phyloP scores from a whole-genome alignment of 2,329 filamentous ascomycete species.

The Mariannaea elegans region DNA sequence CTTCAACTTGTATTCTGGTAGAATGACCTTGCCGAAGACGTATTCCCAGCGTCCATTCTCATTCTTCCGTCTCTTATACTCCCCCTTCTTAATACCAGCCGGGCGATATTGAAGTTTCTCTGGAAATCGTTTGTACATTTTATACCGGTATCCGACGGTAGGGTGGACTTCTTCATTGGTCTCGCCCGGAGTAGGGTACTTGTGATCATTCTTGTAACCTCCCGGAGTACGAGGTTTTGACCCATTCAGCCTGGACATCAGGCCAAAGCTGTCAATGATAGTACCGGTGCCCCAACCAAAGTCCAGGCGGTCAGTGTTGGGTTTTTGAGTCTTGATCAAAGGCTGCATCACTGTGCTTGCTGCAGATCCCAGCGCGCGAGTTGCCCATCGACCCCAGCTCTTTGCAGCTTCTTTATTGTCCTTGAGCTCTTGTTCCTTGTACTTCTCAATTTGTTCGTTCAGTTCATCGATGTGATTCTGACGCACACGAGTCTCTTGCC shows the following conservation, averaged over 20 bases:
- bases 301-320: slow-evolving; percentile 27
- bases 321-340: slow-evolving; percentile 14
- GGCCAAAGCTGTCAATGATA: slow-evolving; percentile 36
- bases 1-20: background rate
- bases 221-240: slow-evolving; percentile 28
- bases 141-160: slow-evolving; percentile 33
- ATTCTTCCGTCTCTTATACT: background rate
- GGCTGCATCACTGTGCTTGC: slow-evolving; percentile 10
- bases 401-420: slow-evolving; percentile 10
- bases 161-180: slow-evolving; percentile 37
- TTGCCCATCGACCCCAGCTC: slow-evolving; percentile 23
- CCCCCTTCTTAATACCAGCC: background rate
- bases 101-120: background rate
- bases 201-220: slow-evolving; percentile 23
- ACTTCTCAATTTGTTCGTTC: slow-evolving; percentile 24
- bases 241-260: slow-evolving; percentile 25
- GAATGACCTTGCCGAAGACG: background rate
- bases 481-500: slow-evolving; percentile 20
- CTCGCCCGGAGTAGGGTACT: slow-evolving; percentile 2
- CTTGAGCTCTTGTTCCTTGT: background rate
- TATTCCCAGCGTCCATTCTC: background rate
- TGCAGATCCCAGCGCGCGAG: slow-evolving; percentile 18
- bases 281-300: slow-evolving; percentile 37
- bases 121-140: background rate
- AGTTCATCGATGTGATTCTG: slow-evolving; percentile 33